Percentiles rank a stretch among this genome's conserved stretches.
phyloP scores from a whole-genome alignment of 2,329 filamentous ascomycete genomes.

The Paracoccidioides lutzii region DNA sequence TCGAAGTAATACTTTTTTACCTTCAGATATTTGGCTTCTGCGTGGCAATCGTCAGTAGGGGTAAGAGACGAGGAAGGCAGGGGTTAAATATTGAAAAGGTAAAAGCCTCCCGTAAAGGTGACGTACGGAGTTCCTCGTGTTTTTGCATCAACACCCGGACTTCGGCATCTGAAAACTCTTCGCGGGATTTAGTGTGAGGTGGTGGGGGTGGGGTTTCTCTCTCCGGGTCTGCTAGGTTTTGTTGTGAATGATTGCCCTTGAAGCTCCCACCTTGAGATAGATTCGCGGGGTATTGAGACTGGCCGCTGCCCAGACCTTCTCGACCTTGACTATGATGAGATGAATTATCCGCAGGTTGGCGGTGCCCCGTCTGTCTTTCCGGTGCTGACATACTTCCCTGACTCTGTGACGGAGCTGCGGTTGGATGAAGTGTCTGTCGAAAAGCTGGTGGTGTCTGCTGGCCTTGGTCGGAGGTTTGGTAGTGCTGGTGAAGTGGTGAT shows the following conservation, averaged over 20 bases:
- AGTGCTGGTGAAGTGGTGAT: constrained; percentile 17
- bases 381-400: constrained; percentile 8
- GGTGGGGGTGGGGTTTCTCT: constrained; percentile 38
- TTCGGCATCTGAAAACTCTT: constrained; percentile 33
- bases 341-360: constrained; percentile 6
- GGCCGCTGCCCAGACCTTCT: background rate
- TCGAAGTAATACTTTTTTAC: constrained; percentile 98
- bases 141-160: constrained; percentile 31
- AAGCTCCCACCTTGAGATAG: constrained; percentile 16
- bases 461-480: constrained; percentile 12
- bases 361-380: constrained; percentile 11
- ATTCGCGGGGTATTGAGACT: constrained; percentile 10
- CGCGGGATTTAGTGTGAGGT: constrained; percentile 20
- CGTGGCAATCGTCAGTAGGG: constrained; percentile 3
- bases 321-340: constrained; percentile 2
- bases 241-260: constrained; percentile 18
- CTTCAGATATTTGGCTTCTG: constrained; percentile 93
- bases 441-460: constrained; percentile 12
- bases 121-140: constrained; percentile 36
- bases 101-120: background rate
- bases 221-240: constrained; percentile 28
- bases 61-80: background rate
- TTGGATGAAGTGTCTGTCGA: constrained; percentile 12
- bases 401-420: constrained; percentile 3
- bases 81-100: background rate